Evolutionary conservation across 1,139 yeast species (phyloP), one percentile per base, ranked within the genome.

Genomic region (Pichia sp.): DNA sequence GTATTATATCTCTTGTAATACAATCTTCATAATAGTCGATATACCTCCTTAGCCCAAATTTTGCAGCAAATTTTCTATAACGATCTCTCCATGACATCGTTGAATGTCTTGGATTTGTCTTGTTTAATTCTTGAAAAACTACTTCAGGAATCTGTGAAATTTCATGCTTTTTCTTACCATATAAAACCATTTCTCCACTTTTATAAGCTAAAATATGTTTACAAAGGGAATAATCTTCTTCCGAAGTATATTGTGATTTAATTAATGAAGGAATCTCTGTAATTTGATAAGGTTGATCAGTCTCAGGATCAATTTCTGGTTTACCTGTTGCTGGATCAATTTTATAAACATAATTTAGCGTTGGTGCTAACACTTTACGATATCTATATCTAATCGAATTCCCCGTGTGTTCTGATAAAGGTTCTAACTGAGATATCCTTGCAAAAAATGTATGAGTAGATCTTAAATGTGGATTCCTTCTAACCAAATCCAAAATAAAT

Each of bases 51-150:
- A 83, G 70, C 31, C 88, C 86, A 57, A 74, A 79, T n/a, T 71
- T 71, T 6, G 76, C 63, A 30, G 83, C 78, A 64, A 81, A 83
- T 63, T 83, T 84, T 56, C 90, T 70, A 62, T 77, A 84, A 53
- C 92, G 73, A 62, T 84, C 92, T 63, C 92, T 78, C 90, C 90
- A 85, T 31, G 89, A 82, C 58, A 78, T 75, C 48, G 74, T 73
- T 4, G 84, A 69, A 62, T 83, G 89, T 33, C 72, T 65, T 18
- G 79, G 75, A 45, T 68, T 65, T 42, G 64, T 65, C 49, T 70
- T 68, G 47, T 75, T 73, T 57, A 76, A 64, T 27, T 66, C 64
- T 35, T 72, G 71, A 60, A 80, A 82, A 52, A 81, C 60, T 29
- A 53, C 75, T 58, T 69, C 57, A 58, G 75, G 66, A 32, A 63